Percentiles rank a stretch among this genome's conserved stretches.
Conservation (phyloP, 192 early-diverging fungal genomes). For the Mortierella hygrophila region DNA sequence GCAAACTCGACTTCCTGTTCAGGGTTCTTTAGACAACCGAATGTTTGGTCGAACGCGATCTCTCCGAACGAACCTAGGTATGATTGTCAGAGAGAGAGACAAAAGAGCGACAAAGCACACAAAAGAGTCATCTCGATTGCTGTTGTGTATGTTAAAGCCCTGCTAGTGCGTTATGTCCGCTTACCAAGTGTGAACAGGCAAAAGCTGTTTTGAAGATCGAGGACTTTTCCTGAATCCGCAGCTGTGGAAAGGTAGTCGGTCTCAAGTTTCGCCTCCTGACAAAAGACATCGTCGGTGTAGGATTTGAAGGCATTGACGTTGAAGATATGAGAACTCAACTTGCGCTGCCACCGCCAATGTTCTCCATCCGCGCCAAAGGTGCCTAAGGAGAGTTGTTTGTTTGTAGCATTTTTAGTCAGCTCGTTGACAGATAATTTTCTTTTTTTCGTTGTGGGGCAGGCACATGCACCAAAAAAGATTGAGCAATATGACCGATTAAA, state of each 20-base stretch:
- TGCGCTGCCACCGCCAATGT: slow-evolving; percentile 58
- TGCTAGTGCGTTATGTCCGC: not conserved
- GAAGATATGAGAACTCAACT: slow-evolving; percentile 56
- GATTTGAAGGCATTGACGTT: slow-evolving; percentile 60
- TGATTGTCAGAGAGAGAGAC: not conserved
- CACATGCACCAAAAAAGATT: not conserved
- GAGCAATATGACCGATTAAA: not conserved
- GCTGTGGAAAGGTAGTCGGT: slow-evolving; percentile 32
- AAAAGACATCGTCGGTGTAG: slow-evolving; percentile 38
- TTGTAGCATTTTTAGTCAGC: not conserved
- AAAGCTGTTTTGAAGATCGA: slow-evolving; percentile 63
- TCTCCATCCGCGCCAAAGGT: slow-evolving; percentile 52
- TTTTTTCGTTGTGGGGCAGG: not conserved
- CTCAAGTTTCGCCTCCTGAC: slow-evolving; percentile 29
- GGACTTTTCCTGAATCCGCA: slow-evolving; percentile 28
- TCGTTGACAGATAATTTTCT: not conserved
- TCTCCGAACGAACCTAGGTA: slow-evolving; percentile 60
- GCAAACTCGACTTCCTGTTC: slow-evolving; percentile 60
- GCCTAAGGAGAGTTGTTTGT: slow-evolving; percentile 11
- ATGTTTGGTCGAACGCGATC: slow-evolving; percentile 49
- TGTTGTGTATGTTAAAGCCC: not conserved
- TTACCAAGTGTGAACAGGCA: slow-evolving; percentile 58
- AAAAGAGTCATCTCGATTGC: not conserved
- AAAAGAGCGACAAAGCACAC: not conserved
- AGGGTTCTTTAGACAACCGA: slow-evolving; percentile 41